Percentiles rank a stretch among this genome's conserved stretches.
These are phyloP conservation scores for Cyclotella sp. DNA, from an alignment of 108 stramenopile genomes.

Conservation along the genomic window DNA sequence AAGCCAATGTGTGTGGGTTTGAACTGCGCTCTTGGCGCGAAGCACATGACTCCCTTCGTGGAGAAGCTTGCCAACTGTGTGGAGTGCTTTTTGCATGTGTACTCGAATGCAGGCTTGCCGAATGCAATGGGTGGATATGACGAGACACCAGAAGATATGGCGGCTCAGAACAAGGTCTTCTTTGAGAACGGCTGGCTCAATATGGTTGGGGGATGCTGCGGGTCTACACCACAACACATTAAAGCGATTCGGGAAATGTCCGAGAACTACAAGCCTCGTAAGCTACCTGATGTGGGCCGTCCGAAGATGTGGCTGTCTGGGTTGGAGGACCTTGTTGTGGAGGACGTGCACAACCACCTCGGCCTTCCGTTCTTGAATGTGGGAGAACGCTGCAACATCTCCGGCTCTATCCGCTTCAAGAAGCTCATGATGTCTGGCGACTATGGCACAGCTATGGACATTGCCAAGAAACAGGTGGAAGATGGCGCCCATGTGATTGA, in stretches of 20 bases:
- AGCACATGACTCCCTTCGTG: constrained; percentile 97
- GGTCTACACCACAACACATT: constrained; percentile 97
- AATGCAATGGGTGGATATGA: constrained; percentile 99
- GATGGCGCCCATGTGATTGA: constrained; percentile 99
- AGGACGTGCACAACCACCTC: constrained; percentile 91
- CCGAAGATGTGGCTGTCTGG: constrained; percentile 98
- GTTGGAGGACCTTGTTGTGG: constrained; percentile 93
- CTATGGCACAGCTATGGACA: constrained; percentile 96
- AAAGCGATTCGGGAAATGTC: constrained; percentile 82
- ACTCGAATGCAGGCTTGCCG: constrained; percentile 98
- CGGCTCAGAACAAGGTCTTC: constrained; percentile 89
- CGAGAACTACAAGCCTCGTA: constrained; percentile 75
- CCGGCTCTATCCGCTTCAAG: constrained; percentile 96
- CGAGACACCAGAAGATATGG: constrained; percentile 96
- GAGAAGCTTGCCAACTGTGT: constrained; percentile 89
- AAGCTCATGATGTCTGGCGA: constrained; percentile 96
- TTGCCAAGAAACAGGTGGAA: constrained; percentile 98
- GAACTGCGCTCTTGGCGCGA: constrained; percentile 98
- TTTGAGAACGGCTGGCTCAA: constrained; percentile 94
- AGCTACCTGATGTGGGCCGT: constrained; percentile 80
- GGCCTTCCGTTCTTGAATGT: constrained; percentile 97
- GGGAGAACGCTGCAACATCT: constrained; percentile 98
- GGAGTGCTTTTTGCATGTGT: constrained; percentile 98
- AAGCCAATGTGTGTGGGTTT: constrained; percentile 99
- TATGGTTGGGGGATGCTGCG: constrained; percentile 99